Conservation (phyloP, 163 green algal genomes). For the Chloroidium sp. region DNA sequence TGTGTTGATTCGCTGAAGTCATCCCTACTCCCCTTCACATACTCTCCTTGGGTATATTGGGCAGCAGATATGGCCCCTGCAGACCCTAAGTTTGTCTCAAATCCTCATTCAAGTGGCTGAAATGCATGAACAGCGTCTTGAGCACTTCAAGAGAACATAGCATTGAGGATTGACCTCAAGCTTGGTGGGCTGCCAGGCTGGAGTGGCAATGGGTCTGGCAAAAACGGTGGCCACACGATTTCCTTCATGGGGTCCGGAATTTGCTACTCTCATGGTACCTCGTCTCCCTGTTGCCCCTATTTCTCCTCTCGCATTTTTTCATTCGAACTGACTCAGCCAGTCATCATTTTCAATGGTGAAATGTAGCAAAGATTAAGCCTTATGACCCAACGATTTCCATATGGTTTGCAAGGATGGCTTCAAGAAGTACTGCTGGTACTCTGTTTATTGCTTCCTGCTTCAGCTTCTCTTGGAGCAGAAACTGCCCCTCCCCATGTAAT, state of each 20-base stretch:
- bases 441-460: not conserved
- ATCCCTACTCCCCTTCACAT: not conserved
- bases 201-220: constrained; percentile 75
- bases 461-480: not conserved
- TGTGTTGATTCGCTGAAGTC: not conserved
- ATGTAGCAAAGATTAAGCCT: not conserved
- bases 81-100: not conserved
- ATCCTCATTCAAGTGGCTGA: not conserved
- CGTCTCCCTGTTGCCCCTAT: not conserved
- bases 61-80: not conserved
- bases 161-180: not conserved
- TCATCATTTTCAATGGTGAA: not conserved
- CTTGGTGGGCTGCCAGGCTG: constrained; percentile 41
- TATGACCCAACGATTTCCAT: no score
- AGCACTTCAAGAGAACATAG: not conserved
- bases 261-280: constrained; percentile 59
- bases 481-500: not conserved
- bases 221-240: constrained; percentile 59
- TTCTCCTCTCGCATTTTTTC: no score
- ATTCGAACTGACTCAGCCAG: not conserved
- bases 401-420: no score
- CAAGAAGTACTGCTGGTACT: not conserved
- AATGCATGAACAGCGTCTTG: not conserved
- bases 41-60: not conserved
- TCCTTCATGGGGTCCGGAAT: constrained; percentile 64